Evolutionary conservation across 2,329 filamentous ascomycete genomes (phyloP), one percentile per base, ranked within the genome.

Genomic region (Paraphoma sp.): DNA sequence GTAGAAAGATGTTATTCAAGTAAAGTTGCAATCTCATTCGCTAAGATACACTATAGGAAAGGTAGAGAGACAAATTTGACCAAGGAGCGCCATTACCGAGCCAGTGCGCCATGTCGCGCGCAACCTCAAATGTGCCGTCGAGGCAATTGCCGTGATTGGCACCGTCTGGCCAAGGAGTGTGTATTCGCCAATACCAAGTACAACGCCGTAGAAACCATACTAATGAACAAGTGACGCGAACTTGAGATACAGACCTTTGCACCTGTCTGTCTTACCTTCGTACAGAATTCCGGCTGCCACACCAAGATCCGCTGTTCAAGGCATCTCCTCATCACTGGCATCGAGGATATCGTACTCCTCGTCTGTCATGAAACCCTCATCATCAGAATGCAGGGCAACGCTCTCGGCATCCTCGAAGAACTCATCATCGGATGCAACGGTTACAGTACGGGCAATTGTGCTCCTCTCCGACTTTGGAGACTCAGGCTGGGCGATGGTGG

Each of bases 281-380:
- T 31, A 51, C n/a, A 36, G 23, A 51, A 36, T 12, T 28, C 11
- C 14, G 5, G 36, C 16, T 40, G 43, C 6, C 8, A 31, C 56
- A 54, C 42, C 45, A 4, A 36, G 33, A 14, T 14, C 33, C 14
- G 33, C 9, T 14, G 18, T 30, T 45, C 30, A 69, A 44, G 52
- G 55, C 58, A 68, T 65, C 54, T 98, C 94, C 76, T 96, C 91
- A 65, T 98, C 94, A 56, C 92, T 96, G 43, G 93, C 94, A 80
- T 97, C 93, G 45, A 98, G 87, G 64, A 98, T 93, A 71, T 99
- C 95, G 76, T 98, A 99, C 80, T 99, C 95, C 76, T 98, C 95
- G 63, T 99, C 95, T 0, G 95, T 98, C 82, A 96, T 80, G 83
- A 97, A 97, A 11, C 89, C 91, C 57, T 90, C 87, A 45, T 89